These are phyloP conservation scores for Eimeria sp. DNA, from an alignment of 169 alveolate genomes.

Conservation along the genomic window DNA sequence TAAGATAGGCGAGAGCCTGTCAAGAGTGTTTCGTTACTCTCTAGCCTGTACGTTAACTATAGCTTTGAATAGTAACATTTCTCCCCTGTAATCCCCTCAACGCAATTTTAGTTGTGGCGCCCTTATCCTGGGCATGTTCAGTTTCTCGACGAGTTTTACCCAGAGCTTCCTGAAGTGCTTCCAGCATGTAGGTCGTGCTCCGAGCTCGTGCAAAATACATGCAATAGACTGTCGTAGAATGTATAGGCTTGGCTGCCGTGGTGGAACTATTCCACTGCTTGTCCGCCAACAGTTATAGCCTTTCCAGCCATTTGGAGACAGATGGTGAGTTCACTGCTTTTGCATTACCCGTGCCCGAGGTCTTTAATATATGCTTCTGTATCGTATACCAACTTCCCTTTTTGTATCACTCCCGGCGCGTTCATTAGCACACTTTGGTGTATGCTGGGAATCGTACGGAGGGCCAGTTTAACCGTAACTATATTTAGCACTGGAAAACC, in stretches of 20 bases:
- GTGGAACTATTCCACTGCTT: background rate
- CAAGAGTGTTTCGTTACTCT: background rate
- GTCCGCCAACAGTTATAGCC: background rate
- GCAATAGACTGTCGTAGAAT: background rate
- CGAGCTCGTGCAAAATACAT: background rate
- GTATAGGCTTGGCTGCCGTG: background rate
- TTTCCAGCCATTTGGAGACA: background rate
- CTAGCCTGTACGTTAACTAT: background rate
- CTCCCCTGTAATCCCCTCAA: background rate
- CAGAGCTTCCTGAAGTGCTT: background rate
- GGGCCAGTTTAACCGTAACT: background rate
- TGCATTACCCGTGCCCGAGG: background rate
- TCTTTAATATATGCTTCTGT: background rate
- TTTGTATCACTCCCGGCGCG: background rate
- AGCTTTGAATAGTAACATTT: background rate
- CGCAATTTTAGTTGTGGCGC: background rate
- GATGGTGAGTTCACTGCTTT: background rate
- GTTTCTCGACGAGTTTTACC: background rate
- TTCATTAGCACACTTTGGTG: background rate
- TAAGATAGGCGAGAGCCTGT: background rate
- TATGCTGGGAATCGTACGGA: background rate
- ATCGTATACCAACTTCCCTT: background rate
- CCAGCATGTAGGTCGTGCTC: background rate
- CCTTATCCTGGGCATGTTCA: background rate
- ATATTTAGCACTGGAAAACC: background rate